These are phyloP conservation scores for Trametes polyzona DNA, from an alignment of 1,284 basidiomycete genomes.

Conservation along the genomic window DNA sequence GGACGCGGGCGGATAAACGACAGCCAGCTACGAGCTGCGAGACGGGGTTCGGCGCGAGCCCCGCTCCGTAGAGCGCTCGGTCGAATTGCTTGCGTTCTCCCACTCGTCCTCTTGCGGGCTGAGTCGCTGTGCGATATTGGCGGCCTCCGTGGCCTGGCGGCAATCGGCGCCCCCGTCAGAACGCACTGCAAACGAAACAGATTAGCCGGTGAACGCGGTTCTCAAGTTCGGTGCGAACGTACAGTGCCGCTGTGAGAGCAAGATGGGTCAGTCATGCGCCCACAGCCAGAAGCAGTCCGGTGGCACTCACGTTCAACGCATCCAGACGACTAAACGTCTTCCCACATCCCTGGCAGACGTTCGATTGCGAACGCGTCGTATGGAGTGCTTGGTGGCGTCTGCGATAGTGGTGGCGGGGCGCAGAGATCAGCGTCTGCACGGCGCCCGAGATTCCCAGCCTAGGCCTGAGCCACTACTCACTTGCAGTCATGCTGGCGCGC, in stretches of 20 bases:
- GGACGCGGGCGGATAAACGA: neutral
- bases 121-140: conserved; percentile 32
- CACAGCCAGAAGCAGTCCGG: conserved; percentile 1
- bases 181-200: conserved; percentile 54
- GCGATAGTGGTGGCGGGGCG: conserved; percentile 11
- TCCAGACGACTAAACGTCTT: conserved; percentile 95
- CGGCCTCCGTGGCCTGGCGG: conserved; percentile 42
- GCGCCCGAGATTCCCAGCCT: neutral
- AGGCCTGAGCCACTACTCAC: conserved; percentile 50
- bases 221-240: conserved; percentile 28
- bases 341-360: conserved; percentile 90
- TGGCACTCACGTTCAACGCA: conserved; percentile 83
- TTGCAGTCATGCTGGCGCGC: conserved; percentile 97
- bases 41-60: conserved; percentile 27
- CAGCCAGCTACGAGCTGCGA: conserved; percentile 12
- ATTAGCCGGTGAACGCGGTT: conserved; percentile 17
- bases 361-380: conserved; percentile 80
- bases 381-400: conserved; percentile 89
- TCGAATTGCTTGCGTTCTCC: conserved; percentile 35
- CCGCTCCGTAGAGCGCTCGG: conserved; percentile 31
- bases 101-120: conserved; percentile 37
- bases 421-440: conserved; percentile 15
- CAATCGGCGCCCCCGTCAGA: conserved; percentile 83
- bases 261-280: conserved; percentile 25
- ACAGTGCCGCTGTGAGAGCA: conserved; percentile 39